Evolutionary conservation across 2,329 filamentous ascomycete species (phyloP), one percentile per base, ranked within the genome.

Genomic region (Chrysoporthe deuterocubensis): DNA sequence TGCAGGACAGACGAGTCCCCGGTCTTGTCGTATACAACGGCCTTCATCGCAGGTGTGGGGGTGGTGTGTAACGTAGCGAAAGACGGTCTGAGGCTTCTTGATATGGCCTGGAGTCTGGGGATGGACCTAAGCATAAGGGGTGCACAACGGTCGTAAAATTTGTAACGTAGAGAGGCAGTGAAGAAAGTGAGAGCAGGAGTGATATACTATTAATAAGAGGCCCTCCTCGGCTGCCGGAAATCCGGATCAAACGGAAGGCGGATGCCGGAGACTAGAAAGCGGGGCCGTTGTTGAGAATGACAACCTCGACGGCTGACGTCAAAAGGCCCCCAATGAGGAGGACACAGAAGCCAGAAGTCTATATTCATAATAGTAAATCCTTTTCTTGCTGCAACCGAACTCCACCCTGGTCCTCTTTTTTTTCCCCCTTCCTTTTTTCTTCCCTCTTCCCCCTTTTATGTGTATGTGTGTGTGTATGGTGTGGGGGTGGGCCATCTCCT

Each of bases 1-100:
- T 70, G 64, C 18, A 70, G 69, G 11, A 70, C 69, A 44, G 66
- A 69, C 34, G 69, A 69, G 64, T 69, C 69, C 32, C 69, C 69
- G 3, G 67, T 69, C 61, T 69, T 69, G 37, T 70, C 61, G 26
- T 66, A 70, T 11, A 70, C 18, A 11, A 70, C 67, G 52, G 69
- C 67, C 54, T 64, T 65, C 67, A 70, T 70, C 11, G 64, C 42
- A 52, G 52, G 32, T n/a, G 34, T 1, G 21, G 52, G 1, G 13
- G 43, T 48, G 4, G 65, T 67, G 42, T 65, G 58, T 40, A 69
- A 61, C 0, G 59, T n/a, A 44, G 54, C 60, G 21, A 42, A 44
- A 14, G 16, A 58, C 6, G 64, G 67, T 13, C 57, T 67, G 43
- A 70, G 59, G 67, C 66, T 69, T 66, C 61, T 60, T 11, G 59